Conservation (phyloP, 2,329 filamentous ascomycete species). For the Talaromyces islandicus region DNA sequence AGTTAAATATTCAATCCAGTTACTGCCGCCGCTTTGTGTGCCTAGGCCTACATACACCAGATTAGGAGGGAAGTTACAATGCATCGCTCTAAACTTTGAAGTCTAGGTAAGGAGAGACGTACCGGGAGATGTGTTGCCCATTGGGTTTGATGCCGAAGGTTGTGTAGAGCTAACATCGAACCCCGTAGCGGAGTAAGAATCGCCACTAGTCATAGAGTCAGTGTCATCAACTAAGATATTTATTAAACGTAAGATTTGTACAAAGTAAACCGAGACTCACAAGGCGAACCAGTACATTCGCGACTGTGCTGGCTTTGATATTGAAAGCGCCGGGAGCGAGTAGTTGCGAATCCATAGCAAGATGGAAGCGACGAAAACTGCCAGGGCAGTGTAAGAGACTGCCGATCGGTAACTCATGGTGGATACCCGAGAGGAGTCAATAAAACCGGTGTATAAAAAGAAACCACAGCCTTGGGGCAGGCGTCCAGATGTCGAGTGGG, state of each 20-base stretch:
- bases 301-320: neutral
- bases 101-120: neutral
- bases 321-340: slow-evolving; percentile 1
- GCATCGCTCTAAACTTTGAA: neutral
- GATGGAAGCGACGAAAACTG: slow-evolving; percentile 4
- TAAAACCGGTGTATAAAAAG: neutral
- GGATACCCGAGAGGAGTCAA: neutral
- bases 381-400: slow-evolving; percentile 4
- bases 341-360: slow-evolving; percentile 5
- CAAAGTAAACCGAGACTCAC: slow-evolving; percentile 1
- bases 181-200: slow-evolving; percentile 50
- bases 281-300: slow-evolving; percentile 10
- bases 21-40: slow-evolving; percentile 8
- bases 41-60: slow-evolving; percentile 1
- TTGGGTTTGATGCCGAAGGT: slow-evolving; percentile 19
- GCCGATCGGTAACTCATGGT: slow-evolving; percentile 7
- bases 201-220: slow-evolving; percentile 2
- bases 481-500: neutral
- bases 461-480: neutral
- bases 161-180: slow-evolving; percentile 50
- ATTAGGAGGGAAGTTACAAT: slow-evolving; percentile 5
- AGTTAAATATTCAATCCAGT: slow-evolving; percentile 9
- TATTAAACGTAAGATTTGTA: neutral
- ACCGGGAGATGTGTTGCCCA: slow-evolving; percentile 8
- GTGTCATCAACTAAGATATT: neutral